Evolutionary conservation across 768 basidiomycete genomes (phyloP), one percentile per base, ranked within the genome.

Genomic region (Boletus subcaerulescens): DNA sequence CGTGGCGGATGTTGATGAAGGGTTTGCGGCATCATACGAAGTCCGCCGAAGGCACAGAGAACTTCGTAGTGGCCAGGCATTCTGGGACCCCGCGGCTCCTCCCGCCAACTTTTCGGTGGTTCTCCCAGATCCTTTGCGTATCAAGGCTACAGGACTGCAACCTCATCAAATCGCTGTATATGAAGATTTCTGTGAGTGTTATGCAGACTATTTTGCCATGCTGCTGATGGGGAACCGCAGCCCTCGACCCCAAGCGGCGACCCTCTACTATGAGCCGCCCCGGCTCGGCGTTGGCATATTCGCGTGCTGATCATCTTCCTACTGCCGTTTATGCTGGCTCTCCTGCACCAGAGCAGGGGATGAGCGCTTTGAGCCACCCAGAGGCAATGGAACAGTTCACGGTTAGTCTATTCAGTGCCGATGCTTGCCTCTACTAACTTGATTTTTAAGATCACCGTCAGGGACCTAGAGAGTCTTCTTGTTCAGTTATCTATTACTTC

Each of bases 321-420:
- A 68, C 79, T 12, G 69, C 69, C 15, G 70, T 78, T 36, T 88
- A 86, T 61, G 60, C 81, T 29, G 78, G 83, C 5, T 86, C 91
- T 9, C 89, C 89, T 8, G 74, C 77, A 15, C 75, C 85, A 10
- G 88, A 91, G 20, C 77, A 78, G 12, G 67, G 72, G 17, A 58
- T 72, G 32, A 64, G 66, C n/a, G 76, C 79, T 52, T 70, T 88
- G 60, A 83, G 76, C 46, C 89, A 91, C 56, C 83, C 84, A 63
- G 93, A 96, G 57, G 88, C 86, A 17, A 86, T 96, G 85, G 93
- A 97, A 43, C 86, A 89, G 45, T 97, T 98, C 70, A 77, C 76
- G 57, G 88, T 90, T 67, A 50, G 85, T 76, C 43, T 20, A 35
- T 18, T 32, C 4, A 26, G 13, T 41, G 8, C 31, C 10, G 10